Base-by-base conservation (phyloP, 2,329 filamentous ascomycete genomes). In the Aureobasidium zeae region DNA sequence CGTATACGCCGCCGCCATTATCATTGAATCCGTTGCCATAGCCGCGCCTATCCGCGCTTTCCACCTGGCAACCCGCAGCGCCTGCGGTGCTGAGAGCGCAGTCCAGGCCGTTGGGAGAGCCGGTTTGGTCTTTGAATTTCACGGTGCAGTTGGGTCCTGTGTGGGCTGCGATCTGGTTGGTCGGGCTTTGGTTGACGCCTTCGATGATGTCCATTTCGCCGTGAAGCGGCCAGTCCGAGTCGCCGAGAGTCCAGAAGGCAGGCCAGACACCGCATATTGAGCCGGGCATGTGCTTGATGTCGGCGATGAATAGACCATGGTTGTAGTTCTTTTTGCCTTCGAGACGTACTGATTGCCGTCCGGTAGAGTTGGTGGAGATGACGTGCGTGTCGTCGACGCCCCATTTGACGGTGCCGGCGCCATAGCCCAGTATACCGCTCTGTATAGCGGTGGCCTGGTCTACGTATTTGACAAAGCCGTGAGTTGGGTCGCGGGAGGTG, bases 401-500 rank as follows among this genome's bases (percentile, higher is more conserved):
- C 48, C 48, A 49, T 13, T 45, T 47, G 7, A 45, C 44, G 19
- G 42, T 35, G 9, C 43, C 43, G 22, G 24, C 4, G 11, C 38
- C 30, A 19, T 24, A 41, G 4, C 44, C 44, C 11, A 60, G 54
- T 28, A 59, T 47, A 7, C 48, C 46, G 15, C 45, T 46, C 17
- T 32, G 42, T 13, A 39, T 22, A 44, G 84, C 83, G 2, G 71
- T 73, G n/a, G 58, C 46, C 38, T 71, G 68, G 51, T 74, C 66
- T 43, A 79, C 71, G 55, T 87, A 91, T 48, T 75, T 64, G 53
- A 91, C 85, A 54, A 79, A 86, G 22, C 85, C 86, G 49, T 79
- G 54, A 2, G 85, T 91, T 0, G 85, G 85, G 55, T 91, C 86
- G 3, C 53, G 15, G 12, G 47, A 63, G 6, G 67, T 71, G 51